phyloP scores from a whole-genome alignment of 2,329 filamentous ascomycete genomes.

The Trichoderma brevicompactum region DNA sequence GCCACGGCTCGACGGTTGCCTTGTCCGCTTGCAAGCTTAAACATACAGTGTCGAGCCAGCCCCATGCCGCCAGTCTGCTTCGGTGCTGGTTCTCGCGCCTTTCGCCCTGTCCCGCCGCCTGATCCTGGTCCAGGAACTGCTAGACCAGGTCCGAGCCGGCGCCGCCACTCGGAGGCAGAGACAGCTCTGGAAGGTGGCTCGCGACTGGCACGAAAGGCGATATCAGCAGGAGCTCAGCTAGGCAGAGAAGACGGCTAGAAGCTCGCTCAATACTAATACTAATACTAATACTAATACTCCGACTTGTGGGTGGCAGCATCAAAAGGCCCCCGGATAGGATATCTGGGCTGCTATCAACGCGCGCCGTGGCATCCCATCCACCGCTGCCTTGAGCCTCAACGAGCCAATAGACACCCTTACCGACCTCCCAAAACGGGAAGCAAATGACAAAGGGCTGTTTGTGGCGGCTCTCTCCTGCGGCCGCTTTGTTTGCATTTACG shows the following conservation, averaged over 20 bases:
- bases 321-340: slow-evolving; percentile 9
- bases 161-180: slow-evolving; percentile 22
- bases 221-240: not conserved
- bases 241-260: not conserved
- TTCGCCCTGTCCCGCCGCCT: not conserved
- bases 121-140: not conserved
- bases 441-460: not conserved
- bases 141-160: slow-evolving; percentile 1
- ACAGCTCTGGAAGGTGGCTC: slow-evolving; percentile 26
- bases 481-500: not conserved
- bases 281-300: no score
- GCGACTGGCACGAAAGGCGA: not conserved
- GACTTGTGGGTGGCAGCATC: slow-evolving; percentile 9
- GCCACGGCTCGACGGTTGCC: not conserved
- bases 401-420: slow-evolving; percentile 19
- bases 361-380: not conserved
- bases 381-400: not conserved
- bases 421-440: slow-evolving; percentile 12
- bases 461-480: slow-evolving; percentile 3
- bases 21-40: slow-evolving; percentile 4
- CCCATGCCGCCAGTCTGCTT: slow-evolving; percentile 10
- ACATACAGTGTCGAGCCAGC: slow-evolving; percentile 1
- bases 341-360: not conserved
- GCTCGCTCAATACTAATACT: no score
- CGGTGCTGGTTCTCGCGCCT: not conserved